Evolutionary conservation across 2,329 filamentous ascomycete genomes (phyloP).

Genomic region (Neonectria neomacrospora): DNA sequence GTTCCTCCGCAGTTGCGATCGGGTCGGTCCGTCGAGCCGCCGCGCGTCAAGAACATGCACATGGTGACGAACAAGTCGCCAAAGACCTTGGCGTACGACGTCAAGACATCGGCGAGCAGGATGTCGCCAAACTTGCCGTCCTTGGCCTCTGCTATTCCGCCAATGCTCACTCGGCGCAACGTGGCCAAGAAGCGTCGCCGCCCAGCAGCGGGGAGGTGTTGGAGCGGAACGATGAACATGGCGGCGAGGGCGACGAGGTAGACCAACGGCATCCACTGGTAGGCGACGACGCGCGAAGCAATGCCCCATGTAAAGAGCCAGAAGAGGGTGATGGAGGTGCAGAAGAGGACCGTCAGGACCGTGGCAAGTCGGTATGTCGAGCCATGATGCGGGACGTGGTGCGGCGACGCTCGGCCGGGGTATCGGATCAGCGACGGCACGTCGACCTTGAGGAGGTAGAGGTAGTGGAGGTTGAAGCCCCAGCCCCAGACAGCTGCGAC

Average conservation of each 20-base stretch:
- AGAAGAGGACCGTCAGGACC: conserved; percentile 77
- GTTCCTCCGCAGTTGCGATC: conserved; percentile 84
- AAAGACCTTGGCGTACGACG: conserved; percentile 92
- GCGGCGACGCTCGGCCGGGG: conserved; percentile 75
- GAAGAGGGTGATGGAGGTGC: conserved; percentile 79
- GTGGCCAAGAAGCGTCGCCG: conserved; percentile 80
- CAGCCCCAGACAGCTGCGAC: conserved; percentile 91
- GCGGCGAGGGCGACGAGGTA: conserved; percentile 80
- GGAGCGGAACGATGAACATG: conserved; percentile 78
- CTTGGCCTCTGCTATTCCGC: conserved; percentile 84
- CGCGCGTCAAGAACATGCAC: conserved; percentile 87
- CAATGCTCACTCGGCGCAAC: conserved; percentile 81
- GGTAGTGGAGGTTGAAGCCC: conserved; percentile 90
- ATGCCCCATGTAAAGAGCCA: conserved; percentile 82
- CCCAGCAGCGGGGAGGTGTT: conserved; percentile 74
- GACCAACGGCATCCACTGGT: conserved; percentile 87
- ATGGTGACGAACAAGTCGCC: conserved; percentile 88
- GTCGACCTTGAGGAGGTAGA: conserved; percentile 83
- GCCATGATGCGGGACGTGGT: conserved; percentile 78
- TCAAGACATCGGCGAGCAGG: conserved; percentile 91
- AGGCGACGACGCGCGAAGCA: conserved; percentile 75
- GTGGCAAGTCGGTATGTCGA: conserved; percentile 89
- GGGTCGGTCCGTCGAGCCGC: conserved; percentile 79
- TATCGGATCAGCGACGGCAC: conserved; percentile 89
- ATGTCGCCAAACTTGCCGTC: conserved; percentile 97